Evolutionary conservation across 129 eudicot genomes (phyloP).

Genomic region (Centaurea solstitialis): DNA sequence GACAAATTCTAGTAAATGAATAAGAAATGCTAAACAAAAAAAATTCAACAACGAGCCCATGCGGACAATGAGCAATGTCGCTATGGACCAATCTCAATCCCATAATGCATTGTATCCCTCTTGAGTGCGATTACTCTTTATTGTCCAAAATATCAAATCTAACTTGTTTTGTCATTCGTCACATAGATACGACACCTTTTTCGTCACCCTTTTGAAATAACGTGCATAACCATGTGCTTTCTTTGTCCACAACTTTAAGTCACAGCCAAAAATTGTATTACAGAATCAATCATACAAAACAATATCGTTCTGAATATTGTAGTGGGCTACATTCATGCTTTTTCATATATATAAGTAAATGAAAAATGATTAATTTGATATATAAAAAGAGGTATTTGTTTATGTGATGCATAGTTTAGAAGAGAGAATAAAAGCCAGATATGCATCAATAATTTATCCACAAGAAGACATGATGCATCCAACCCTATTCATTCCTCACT

Average conservation of each 20-base stretch:
- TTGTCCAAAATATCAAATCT: background rate
- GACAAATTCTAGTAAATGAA: background rate
- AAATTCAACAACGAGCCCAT: background rate
- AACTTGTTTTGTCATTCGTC: background rate
- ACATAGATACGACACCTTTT: background rate
- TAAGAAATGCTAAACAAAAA: background rate
- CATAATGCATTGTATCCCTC: background rate
- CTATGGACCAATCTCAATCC: background rate
- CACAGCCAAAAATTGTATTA: background rate
- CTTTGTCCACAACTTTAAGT: background rate
- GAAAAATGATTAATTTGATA: background rate
- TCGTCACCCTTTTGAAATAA: background rate
- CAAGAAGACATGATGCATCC: slow-evolving; percentile 33
- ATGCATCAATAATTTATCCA: slow-evolving; percentile 33
- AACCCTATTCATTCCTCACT: slow-evolving; percentile 14
- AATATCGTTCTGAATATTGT: background rate
- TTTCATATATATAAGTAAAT: slow-evolving; percentile 3
- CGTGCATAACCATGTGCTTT: background rate
- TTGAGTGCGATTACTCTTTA: background rate
- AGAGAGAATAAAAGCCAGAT: slow-evolving; percentile 32
- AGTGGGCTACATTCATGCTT: background rate
- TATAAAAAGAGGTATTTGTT: slow-evolving; percentile 8
- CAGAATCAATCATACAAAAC: background rate
- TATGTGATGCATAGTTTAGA: slow-evolving; percentile 26
- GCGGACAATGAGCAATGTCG: background rate